These are phyloP conservation scores for Monoraphidium neglectum DNA, from an alignment of 139 green algal species.

Conservation along the genomic window DNA sequence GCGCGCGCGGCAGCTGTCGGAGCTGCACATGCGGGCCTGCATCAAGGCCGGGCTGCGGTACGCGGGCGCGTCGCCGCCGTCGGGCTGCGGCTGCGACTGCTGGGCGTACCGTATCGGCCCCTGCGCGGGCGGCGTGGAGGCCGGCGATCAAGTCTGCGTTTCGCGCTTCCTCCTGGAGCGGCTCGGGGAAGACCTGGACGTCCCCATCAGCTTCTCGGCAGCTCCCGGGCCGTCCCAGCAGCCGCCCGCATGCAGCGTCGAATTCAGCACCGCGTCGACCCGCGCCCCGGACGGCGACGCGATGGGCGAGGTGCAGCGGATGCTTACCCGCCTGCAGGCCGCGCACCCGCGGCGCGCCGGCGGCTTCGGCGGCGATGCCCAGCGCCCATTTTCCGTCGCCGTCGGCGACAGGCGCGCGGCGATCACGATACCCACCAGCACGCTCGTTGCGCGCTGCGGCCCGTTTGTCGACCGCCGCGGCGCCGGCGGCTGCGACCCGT, in stretches of 20 bases:
- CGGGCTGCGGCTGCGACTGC: constrained; percentile 13
- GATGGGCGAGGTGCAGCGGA: constrained; percentile 52
- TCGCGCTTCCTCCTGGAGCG: constrained; percentile 74
- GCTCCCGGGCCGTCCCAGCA: constrained; percentile 61
- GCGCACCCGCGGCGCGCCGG: constrained; percentile 40
- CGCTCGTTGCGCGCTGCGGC: constrained; percentile 46
- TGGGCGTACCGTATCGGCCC: constrained; percentile 71
- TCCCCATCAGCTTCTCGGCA: constrained; percentile 49
- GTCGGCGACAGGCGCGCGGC: constrained; percentile 55
- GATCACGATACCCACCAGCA: constrained; percentile 62
- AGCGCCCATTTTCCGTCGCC: constrained; percentile 53
- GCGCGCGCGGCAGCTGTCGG: constrained; percentile 52
- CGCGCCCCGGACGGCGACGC: constrained; percentile 52
- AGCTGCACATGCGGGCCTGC: constrained; percentile 67
- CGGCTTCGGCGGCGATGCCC: background rate
- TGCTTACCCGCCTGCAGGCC: constrained; percentile 55
- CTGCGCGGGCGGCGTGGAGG: constrained; percentile 53
- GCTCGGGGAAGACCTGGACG: constrained; percentile 44
- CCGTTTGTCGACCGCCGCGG: constrained; percentile 79
- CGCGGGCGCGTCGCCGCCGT: constrained; percentile 19
- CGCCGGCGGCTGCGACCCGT: constrained; percentile 77
- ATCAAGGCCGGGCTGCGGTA: constrained; percentile 63
- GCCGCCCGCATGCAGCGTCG: constrained; percentile 45
- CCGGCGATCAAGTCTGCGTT: constrained; percentile 76
- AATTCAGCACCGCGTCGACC: constrained; percentile 69